Evolutionary conservation across 768 basidiomycete species (phyloP).

Genomic region (Rhizopogon vulgaris): DNA sequence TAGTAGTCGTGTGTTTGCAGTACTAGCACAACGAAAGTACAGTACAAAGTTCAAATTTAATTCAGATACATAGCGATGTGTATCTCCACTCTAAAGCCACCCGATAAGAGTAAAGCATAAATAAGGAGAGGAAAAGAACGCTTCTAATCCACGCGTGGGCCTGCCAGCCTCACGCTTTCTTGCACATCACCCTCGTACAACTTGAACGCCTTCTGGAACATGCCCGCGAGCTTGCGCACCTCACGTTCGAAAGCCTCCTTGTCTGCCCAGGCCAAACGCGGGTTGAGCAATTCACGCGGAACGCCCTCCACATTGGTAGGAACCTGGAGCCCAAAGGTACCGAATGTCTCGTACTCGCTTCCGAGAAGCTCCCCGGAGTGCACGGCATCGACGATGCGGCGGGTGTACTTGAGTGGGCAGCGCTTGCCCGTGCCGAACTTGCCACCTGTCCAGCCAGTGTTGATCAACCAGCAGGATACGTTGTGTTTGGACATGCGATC

Average conservation of each 20-base stretch:
- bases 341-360: constrained; percentile 82
- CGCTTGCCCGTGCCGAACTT: constrained; percentile 91
- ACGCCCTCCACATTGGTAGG: constrained; percentile 82
- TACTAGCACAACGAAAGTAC: no score
- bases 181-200: constrained; percentile 86
- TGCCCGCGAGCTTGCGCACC: constrained; percentile 79
- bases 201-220: constrained; percentile 94
- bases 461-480: constrained; percentile 96
- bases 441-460: constrained; percentile 96
- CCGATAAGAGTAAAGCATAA: background rate
- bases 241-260: constrained; percentile 88
- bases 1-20: no score
- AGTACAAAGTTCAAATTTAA: background rate
- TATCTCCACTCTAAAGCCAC: background rate
- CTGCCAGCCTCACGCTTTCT: constrained; percentile 74
- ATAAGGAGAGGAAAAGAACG: background rate
- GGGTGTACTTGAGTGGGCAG: constrained; percentile 94
- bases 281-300: constrained; percentile 87
- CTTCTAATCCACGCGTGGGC: constrained; percentile 43
- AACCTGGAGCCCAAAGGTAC: constrained; percentile 76
- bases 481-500: constrained; percentile 86
- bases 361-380: constrained; percentile 88
- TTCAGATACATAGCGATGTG: background rate
- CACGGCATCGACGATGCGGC: constrained; percentile 94
- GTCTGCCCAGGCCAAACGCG: constrained; percentile 79